These are phyloP conservation scores for Endoconidiophora polonica DNA, from an alignment of 2,329 filamentous ascomycete species.

Conservation along the genomic window DNA sequence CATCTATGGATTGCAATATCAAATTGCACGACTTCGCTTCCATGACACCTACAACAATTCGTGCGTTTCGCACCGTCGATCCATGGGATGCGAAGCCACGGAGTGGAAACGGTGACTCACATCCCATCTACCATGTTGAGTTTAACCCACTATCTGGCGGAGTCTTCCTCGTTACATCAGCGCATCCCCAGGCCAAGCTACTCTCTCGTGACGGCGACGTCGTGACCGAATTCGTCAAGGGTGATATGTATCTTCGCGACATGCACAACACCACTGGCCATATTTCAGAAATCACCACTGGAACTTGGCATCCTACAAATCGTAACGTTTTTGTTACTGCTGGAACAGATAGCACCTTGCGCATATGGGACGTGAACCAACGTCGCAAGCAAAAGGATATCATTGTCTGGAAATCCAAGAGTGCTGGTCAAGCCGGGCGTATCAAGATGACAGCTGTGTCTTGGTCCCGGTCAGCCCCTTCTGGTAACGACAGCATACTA, in stretches of 20 bases:
- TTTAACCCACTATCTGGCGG: constrained; percentile 73
- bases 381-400: constrained; percentile 82
- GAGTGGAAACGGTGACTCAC: constrained; percentile 58
- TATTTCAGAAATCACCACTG: constrained; percentile 76
- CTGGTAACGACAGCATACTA: constrained; percentile 64
- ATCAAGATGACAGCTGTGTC: constrained; percentile 86
- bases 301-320: constrained; percentile 80
- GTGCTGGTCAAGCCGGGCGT: constrained; percentile 73
- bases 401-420: constrained; percentile 86
- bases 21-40: constrained; percentile 92
- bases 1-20: constrained; percentile 75
- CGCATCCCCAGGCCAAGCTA: constrained; percentile 78
- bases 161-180: constrained; percentile 71
- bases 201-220: constrained; percentile 78
- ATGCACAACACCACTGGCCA: constrained; percentile 98
- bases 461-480: constrained; percentile 55
- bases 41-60: constrained; percentile 86
- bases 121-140: constrained; percentile 70
- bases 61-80: constrained; percentile 84
- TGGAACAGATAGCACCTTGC: constrained; percentile 83
- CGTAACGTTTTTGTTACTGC: constrained; percentile 76
- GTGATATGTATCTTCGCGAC: constrained; percentile 94
- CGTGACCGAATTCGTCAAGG: constrained; percentile 80
- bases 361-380: constrained; percentile 94
- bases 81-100: constrained; percentile 59